Evolutionary conservation across 2,329 filamentous ascomycete species (phyloP).

Genomic region (Leptodontidium sp.): DNA sequence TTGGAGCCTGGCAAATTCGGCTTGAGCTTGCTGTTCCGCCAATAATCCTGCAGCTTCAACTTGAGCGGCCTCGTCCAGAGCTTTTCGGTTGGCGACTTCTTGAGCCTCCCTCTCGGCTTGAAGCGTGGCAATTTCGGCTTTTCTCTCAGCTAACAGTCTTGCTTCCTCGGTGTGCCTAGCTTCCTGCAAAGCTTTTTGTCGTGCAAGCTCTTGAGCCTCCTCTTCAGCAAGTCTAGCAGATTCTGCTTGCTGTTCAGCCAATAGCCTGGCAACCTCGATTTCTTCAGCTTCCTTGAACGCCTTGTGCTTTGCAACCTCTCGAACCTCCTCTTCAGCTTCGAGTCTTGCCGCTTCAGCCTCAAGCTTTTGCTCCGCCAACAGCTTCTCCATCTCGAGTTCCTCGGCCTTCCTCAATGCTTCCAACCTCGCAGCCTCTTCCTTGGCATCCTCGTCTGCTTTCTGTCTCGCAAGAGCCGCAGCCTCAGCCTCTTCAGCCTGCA

Average conservation of each 20-base stretch:
- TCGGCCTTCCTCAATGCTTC: slow-evolving; percentile 24
- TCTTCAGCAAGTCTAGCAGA: slow-evolving; percentile 4
- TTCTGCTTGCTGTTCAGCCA: slow-evolving; percentile 9
- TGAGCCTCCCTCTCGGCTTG: slow-evolving; percentile 13
- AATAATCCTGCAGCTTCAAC: background rate
- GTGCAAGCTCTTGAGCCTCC: background rate
- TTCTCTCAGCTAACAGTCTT: background rate
- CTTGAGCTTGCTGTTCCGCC: background rate
- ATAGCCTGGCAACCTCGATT: slow-evolving; percentile 13
- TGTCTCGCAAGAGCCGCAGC: slow-evolving; percentile 11
- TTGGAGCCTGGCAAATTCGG: background rate
- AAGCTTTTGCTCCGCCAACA: background rate
- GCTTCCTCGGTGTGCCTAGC: background rate
- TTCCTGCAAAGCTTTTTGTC: background rate
- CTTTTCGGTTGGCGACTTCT: background rate
- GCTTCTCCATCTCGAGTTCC: slow-evolving; percentile 17
- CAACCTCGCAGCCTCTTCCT: slow-evolving; percentile 15
- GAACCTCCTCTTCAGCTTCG: slow-evolving; percentile 31
- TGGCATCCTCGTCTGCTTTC: slow-evolving; percentile 33
- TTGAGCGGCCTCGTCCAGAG: slow-evolving; percentile 13
- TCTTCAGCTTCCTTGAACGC: slow-evolving; percentile 23
- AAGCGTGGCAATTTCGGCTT: slow-evolving; percentile 22
- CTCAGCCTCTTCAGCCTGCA: slow-evolving; percentile 17
- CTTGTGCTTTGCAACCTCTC: slow-evolving; percentile 18
- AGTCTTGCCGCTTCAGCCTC: slow-evolving; percentile 20